These are phyloP conservation scores for Podila clonocystis DNA, from an alignment of 192 early-diverging fungal genomes.

Conservation along the genomic window DNA sequence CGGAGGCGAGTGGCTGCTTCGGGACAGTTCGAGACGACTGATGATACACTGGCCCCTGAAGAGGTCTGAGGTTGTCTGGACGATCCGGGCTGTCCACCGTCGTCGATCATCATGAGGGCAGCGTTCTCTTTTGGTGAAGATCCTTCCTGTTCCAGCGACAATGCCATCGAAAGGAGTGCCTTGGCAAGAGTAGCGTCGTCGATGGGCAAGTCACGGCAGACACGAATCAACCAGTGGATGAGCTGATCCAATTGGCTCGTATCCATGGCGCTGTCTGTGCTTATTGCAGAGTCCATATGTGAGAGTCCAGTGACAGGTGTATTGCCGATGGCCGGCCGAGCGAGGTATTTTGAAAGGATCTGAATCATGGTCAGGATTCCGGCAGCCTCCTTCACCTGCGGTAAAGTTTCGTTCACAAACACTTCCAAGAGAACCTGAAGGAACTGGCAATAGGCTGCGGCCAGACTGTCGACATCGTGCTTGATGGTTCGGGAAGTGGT, in stretches of 20 bases:
- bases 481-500: slow-evolving; percentile 35
- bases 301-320: not conserved
- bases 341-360: slow-evolving; percentile 47
- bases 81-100: not conserved
- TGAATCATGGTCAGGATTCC: slow-evolving; percentile 50
- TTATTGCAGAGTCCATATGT: slow-evolving; percentile 2
- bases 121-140: slow-evolving; percentile 15
- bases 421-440: slow-evolving; percentile 38
- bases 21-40: slow-evolving; percentile 18
- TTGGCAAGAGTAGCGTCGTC: slow-evolving; percentile 55
- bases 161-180: slow-evolving; percentile 47
- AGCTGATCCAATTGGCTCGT: slow-evolving; percentile 35
- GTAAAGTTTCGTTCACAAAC: slow-evolving; percentile 51
- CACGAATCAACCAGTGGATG: slow-evolving; percentile 50
- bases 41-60: slow-evolving; percentile 14
- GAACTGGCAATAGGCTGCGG: slow-evolving; percentile 33
- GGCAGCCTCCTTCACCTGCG: slow-evolving; percentile 58
- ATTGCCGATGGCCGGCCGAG: not conserved
- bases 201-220: slow-evolving; percentile 54
- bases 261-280: not conserved
- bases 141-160: slow-evolving; percentile 49
- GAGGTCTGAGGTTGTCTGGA: not conserved
- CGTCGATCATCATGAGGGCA: not conserved
- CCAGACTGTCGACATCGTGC: slow-evolving; percentile 31
- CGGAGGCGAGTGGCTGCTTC: slow-evolving; percentile 34